Evolutionary conservation across 164 flowering plant genomes (phyloP).

Genomic region (Vitis rupestris): DNA sequence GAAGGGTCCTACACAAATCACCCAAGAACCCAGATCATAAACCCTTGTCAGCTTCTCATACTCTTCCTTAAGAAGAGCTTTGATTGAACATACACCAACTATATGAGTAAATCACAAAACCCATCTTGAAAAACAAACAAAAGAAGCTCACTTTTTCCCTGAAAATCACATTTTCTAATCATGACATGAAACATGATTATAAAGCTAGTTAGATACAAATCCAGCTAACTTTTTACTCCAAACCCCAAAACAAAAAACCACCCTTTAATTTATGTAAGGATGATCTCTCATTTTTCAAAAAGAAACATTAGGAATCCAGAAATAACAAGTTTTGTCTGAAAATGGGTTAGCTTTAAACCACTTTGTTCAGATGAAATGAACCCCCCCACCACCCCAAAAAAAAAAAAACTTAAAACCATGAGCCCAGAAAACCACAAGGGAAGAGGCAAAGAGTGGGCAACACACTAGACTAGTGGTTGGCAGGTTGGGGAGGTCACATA

Average conservation of each 20-base stretch:
- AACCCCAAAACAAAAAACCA: no score
- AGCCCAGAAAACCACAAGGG: constrained; percentile 1
- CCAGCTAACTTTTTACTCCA: background rate
- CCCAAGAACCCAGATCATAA: constrained; percentile 5
- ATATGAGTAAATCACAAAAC: constrained; percentile 11
- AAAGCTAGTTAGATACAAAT: constrained; percentile 5
- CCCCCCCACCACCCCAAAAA: no score
- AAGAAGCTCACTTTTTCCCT: constrained; percentile 8
- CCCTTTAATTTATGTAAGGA: no score
- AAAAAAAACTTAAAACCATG: background rate
- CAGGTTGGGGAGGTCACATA: constrained; percentile 27
- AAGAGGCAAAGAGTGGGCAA: constrained; percentile 13
- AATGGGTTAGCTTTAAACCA: no score
- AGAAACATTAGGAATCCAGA: no score
- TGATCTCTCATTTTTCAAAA: no score
- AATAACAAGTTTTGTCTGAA: no score
- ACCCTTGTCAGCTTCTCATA: constrained; percentile 10
- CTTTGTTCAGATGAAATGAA: no score
- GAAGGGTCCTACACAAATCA: no score
- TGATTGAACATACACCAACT: constrained; percentile 1
- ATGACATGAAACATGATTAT: constrained; percentile 10
- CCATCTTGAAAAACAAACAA: constrained; percentile 13
- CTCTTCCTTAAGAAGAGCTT: background rate
- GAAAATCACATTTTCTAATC: constrained; percentile 20
- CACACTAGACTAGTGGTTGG: background rate